Conservation (phyloP, 2,329 filamentous ascomycete species). For the Cyanodermella asteris region DNA sequence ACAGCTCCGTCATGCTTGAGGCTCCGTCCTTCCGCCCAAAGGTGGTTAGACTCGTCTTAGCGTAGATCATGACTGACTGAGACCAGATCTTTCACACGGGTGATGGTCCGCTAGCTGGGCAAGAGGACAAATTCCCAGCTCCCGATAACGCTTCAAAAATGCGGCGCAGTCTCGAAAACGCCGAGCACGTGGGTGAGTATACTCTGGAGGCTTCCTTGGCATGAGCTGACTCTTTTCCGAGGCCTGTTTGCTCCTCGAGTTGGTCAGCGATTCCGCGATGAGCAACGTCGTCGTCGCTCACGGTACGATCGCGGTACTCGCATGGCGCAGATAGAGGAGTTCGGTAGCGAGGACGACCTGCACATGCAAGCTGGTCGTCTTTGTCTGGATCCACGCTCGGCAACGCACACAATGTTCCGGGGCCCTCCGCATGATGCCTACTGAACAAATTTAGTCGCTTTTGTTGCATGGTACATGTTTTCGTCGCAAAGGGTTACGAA, state of each 20-base stretch:
- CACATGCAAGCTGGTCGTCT: too few relatives aligned
- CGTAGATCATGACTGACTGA: slow-evolving; percentile 1
- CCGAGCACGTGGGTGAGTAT: slow-evolving; percentile 53
- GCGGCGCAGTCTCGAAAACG: slow-evolving; percentile 70
- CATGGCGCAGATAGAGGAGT: slow-evolving; percentile 43
- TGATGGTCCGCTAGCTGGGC: slow-evolving; percentile 33
- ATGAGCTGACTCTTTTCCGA: slow-evolving; percentile 12
- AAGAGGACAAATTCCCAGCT: slow-evolving; percentile 52
- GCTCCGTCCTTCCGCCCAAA: slow-evolving; percentile 63
- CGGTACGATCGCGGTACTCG: slow-evolving; percentile 66
- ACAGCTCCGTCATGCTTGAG: slow-evolving; percentile 90
- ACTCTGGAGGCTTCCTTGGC: background rate
- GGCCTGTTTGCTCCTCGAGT: slow-evolving; percentile 64
- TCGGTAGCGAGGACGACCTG: slow-evolving; percentile 6
- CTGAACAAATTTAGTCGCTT: too few relatives aligned
- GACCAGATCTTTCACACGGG: slow-evolving; percentile 31
- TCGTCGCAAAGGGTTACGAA: too few relatives aligned
- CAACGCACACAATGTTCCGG: too few relatives aligned
- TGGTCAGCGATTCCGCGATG: slow-evolving; percentile 48
- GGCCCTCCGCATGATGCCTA: too few relatives aligned
- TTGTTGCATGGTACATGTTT: too few relatives aligned
- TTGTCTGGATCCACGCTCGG: too few relatives aligned
- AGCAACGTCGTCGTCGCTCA: slow-evolving; percentile 54
- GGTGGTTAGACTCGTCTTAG: slow-evolving; percentile 22
- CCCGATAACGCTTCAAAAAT: slow-evolving; percentile 76